phyloP scores from a whole-genome alignment of 805 yeast species.

The Saccharomyces cerevisiae region DNA sequence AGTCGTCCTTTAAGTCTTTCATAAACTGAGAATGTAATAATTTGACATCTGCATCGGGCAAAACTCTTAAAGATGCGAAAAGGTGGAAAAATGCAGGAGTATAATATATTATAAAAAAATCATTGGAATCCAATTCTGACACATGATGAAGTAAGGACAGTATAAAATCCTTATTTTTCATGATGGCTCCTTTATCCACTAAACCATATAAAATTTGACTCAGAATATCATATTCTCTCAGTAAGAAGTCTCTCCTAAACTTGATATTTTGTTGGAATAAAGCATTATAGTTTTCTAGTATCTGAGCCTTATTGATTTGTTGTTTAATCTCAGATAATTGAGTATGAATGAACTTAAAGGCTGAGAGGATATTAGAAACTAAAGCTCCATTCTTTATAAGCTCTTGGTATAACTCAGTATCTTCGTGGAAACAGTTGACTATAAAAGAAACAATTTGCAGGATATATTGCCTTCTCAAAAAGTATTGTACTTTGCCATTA shows the following conservation, averaged over 20 bases:
- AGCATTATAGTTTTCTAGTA: constrained; percentile 43
- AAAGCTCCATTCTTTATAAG: constrained; percentile 20
- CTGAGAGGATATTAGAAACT: constrained; percentile 39
- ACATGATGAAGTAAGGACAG: constrained; percentile 38
- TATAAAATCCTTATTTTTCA: constrained; percentile 29
- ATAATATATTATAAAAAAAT: constrained; percentile 54
- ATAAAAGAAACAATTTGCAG: constrained; percentile 51
- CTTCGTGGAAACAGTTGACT: constrained; percentile 18
- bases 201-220: constrained; percentile 57
- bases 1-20: constrained; percentile 33
- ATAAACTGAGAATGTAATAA: constrained; percentile 33
- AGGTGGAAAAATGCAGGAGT: constrained; percentile 50
- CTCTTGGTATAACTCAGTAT: constrained; percentile 10
- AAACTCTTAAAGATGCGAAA: constrained; percentile 32
- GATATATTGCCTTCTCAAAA: constrained; percentile 63
- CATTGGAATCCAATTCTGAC: constrained; percentile 46
- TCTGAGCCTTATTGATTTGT: constrained; percentile 40
- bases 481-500: constrained; percentile 60
- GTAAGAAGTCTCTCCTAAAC: constrained; percentile 54
- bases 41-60: constrained; percentile 34
- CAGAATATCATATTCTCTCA: constrained; percentile 60
- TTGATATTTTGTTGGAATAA: constrained; percentile 41
- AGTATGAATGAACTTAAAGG: constrained; percentile 52
- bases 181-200: constrained; percentile 32
- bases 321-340: constrained; percentile 50